Evolutionary conservation across 345 rosid species (phyloP).

Genomic region (Xanthoceras sorbifolium): DNA sequence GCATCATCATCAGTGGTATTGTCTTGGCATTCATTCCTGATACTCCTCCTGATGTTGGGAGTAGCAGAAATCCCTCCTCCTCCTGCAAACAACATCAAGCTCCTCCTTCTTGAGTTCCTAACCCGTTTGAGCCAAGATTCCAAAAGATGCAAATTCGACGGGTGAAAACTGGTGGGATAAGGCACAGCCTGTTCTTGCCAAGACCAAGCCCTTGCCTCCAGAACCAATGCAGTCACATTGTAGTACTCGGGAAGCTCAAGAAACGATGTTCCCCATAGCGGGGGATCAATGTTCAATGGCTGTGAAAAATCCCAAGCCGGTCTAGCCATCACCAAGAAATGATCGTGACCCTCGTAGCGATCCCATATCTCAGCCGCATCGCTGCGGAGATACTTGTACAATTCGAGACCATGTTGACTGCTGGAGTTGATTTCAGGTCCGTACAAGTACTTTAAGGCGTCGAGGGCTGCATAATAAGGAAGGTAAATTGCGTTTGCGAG

Average conservation of each 20-base stretch:
- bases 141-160: constrained; percentile 54
- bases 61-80: constrained; percentile 67
- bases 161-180: constrained; percentile 90
- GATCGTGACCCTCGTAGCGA: constrained; percentile 63
- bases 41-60: constrained; percentile 81
- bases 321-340: constrained; percentile 84
- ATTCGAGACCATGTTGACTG: constrained; percentile 66
- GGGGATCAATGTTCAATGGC: constrained; percentile 64
- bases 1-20: constrained; percentile 4
- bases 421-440: constrained; percentile 76
- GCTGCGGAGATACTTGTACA: constrained; percentile 45
- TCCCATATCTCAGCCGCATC: constrained; percentile 62
- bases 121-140: constrained; percentile 78
- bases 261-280: constrained; percentile 92
- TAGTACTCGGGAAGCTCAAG: constrained; percentile 74
- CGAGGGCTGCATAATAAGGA: constrained; percentile 85
- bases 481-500: constrained; percentile 71
- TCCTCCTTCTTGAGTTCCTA: constrained; percentile 50
- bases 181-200: constrained; percentile 97
- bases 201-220: constrained; percentile 72
- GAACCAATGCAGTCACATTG: constrained; percentile 71
- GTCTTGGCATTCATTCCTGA: constrained; percentile 70
- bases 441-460: constrained; percentile 70
- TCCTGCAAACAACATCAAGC: constrained; percentile 80
- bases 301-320: constrained; percentile 99